Percentiles rank a stretch among this genome's conserved stretches.
phyloP scores from a whole-genome alignment of 2,329 filamentous ascomycete genomes.

The Epichloe bromicola region DNA sequence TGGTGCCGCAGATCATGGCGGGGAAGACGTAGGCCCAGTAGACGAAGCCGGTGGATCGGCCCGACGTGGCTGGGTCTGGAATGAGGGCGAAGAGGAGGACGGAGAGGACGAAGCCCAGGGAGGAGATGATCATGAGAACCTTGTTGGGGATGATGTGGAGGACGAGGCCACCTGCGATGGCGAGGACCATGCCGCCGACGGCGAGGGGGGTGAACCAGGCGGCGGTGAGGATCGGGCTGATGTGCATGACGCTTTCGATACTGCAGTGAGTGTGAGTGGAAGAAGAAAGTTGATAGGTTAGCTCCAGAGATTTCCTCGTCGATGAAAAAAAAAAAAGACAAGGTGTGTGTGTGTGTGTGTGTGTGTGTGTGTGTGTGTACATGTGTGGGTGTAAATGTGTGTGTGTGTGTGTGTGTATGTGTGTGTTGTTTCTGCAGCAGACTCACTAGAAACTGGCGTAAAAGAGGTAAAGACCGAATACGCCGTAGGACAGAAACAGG shows the following conservation, averaged over 20 bases:
- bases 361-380: too few species aligned
- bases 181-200: conserved; percentile 53
- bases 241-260: conserved; percentile 46
- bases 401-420: background rate
- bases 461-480: conserved; percentile 54
- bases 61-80: conserved; percentile 30
- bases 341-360: background rate
- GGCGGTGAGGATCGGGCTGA: conserved; percentile 48
- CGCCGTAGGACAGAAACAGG: conserved; percentile 55
- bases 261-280: conserved; percentile 20
- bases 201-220: conserved; percentile 59
- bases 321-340: background rate
- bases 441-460: conserved; percentile 56
- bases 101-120: conserved; percentile 42
- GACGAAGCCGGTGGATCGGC: conserved; percentile 15
- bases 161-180: conserved; percentile 49
- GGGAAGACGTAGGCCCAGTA: conserved; percentile 70
- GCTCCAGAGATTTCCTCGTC: background rate
- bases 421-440: background rate
- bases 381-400: too few species aligned
- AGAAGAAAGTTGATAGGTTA: background rate
- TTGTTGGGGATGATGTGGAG: conserved; percentile 53
- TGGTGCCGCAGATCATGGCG: conserved; percentile 52
- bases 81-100: conserved; percentile 52
- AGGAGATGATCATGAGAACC: conserved; percentile 48